Base-by-base conservation (phyloP, 305 asterid genomes). In the Nicotiana rustica region DNA sequence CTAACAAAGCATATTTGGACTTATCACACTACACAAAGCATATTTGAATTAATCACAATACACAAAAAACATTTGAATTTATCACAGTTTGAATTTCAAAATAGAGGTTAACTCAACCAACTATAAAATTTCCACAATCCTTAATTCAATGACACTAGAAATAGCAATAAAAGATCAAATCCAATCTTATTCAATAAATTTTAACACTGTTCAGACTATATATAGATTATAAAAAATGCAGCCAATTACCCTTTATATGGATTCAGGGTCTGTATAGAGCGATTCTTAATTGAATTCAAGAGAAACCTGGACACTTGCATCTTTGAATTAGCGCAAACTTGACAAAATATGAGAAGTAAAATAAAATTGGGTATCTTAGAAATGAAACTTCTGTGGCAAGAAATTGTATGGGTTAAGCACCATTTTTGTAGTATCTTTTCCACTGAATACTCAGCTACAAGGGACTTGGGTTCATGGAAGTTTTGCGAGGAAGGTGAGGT, bases 231-330 rank as follows among this genome's bases (percentile, higher is more conserved):
- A 29, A 8, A 55, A 76, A 73, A 55, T 29, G 66, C 65, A 75
- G 9, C 41, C 2, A 41, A 41, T 76, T 29, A 76, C 80, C 80
- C 29, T 55, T 29, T 61, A 29, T 1, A 55, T 25, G 65, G 12
- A 76, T 52, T 25, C 3, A 52, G 47, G 65, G 47, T 4, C 41
- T 25, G 47, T 14, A 49, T 29, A 75, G 79, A 75, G 61, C 64
- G 62, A 19, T 76, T 8, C 47, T 52, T 76, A 25, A 75, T 29
- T 75, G 80, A 76, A 55, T 55, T 76, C 35, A 76, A 76, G 49
- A 55, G 66, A 25, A 5, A 76, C 80, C 66, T 76, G 65, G 41
- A 55, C 10, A 76, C 49, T 55, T 29, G 80, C 80, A 76, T 76
- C 29, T 66, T 76, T 13, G 65, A 29, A 65, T 29, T 25, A 29